A percentile compares a stretch with the other conserved stretches of the same genome.
Evolutionary conservation across 2,329 filamentous ascomycete species (phyloP).

Genomic region (Teratosphaeria viscida): DNA sequence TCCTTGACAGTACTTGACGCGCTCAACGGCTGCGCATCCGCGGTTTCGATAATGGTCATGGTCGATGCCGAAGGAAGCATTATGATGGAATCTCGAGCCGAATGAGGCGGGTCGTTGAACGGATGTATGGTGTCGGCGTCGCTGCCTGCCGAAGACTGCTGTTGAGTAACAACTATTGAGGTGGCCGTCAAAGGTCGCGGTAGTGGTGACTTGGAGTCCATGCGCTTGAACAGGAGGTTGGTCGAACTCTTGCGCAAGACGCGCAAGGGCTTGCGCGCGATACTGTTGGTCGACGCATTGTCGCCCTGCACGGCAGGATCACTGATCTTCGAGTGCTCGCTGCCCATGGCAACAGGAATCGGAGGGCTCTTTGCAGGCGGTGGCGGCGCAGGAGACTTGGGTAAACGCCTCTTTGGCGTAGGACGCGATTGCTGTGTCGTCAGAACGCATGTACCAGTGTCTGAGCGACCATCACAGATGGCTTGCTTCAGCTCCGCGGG

Average conservation of each 20-base stretch:
- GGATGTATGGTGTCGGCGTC: slow-evolving; percentile 10
- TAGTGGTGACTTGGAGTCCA: slow-evolving; percentile 13
- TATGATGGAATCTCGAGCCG: slow-evolving; percentile 8
- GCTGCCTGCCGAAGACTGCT: slow-evolving; percentile 1
- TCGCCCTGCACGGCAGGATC: slow-evolving; percentile 8
- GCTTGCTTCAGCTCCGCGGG: slow-evolving; percentile 13
- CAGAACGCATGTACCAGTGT: slow-evolving; percentile 6
- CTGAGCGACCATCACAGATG: slow-evolving; percentile 15
- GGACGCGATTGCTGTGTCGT: slow-evolving; percentile 13
- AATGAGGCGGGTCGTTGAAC: slow-evolving; percentile 12
- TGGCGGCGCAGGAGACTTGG: slow-evolving; percentile 1
- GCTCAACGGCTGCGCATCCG: slow-evolving; percentile 13
- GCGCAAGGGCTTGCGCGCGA: slow-evolving; percentile 12
- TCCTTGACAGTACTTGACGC: slow-evolving; percentile 18
- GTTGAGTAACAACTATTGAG: slow-evolving; percentile 9
- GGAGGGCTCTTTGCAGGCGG: slow-evolving; percentile 4
- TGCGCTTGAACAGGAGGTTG: slow-evolving; percentile 21
- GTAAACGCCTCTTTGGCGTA: slow-evolving; percentile 8
- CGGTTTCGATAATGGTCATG: slow-evolving; percentile 16
- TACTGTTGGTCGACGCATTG: slow-evolving; percentile 15
- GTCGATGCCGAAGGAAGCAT: slow-evolving; percentile 11
- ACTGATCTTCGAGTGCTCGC: slow-evolving; percentile 15
- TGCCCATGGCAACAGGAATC: slow-evolving; percentile 17
- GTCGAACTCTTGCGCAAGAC: slow-evolving; percentile 21
- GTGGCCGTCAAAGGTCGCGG: slow-evolving; percentile 8